Evolutionary conservation across 371 early-diverging fungal species (phyloP).

Genomic region (Mortierella sp.): DNA sequence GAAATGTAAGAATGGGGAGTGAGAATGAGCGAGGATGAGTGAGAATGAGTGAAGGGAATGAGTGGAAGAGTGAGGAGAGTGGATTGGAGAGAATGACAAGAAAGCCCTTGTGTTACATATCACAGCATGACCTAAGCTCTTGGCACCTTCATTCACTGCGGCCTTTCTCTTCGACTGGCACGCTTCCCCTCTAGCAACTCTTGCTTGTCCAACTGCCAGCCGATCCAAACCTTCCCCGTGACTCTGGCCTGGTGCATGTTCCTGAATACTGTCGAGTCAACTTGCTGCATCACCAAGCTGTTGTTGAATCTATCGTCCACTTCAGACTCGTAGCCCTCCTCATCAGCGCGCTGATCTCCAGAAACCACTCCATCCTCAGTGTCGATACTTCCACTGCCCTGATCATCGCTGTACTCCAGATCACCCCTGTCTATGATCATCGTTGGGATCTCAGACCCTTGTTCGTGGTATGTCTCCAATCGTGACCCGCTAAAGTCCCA

Average conservation of each 20-base stretch:
- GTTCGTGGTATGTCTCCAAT: conserved; percentile 32
- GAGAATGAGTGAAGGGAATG: too few relatives aligned
- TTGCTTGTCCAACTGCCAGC: conserved; percentile 23
- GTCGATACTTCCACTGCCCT: not conserved
- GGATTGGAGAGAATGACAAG: too few relatives aligned
- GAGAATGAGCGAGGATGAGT: too few relatives aligned
- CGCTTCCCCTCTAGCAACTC: too few relatives aligned
- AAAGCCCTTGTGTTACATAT: too few relatives aligned
- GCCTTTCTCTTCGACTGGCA: too few relatives aligned
- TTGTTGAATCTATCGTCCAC: conserved; percentile 18
- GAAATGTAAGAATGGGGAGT: too few relatives aligned
- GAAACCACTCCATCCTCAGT: not conserved
- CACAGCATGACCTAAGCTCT: too few relatives aligned
- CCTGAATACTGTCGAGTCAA: conserved; percentile 20
- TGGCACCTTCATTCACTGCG: too few relatives aligned
- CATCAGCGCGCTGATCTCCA: not conserved
- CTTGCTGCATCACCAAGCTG: conserved; percentile 46
- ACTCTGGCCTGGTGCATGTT: conserved; percentile 34
- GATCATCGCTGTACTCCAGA: conserved; percentile 8
- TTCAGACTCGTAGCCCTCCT: not conserved
- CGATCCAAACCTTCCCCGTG: conserved; percentile 48
- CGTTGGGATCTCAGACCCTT: conserved; percentile 8
- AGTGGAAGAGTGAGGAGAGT: too few relatives aligned
- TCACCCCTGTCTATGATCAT: conserved; percentile 17
- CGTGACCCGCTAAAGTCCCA: conserved; percentile 45